Conservation (phyloP, 2,329 filamentous ascomycete species). For the Aspergillus udagawae region DNA sequence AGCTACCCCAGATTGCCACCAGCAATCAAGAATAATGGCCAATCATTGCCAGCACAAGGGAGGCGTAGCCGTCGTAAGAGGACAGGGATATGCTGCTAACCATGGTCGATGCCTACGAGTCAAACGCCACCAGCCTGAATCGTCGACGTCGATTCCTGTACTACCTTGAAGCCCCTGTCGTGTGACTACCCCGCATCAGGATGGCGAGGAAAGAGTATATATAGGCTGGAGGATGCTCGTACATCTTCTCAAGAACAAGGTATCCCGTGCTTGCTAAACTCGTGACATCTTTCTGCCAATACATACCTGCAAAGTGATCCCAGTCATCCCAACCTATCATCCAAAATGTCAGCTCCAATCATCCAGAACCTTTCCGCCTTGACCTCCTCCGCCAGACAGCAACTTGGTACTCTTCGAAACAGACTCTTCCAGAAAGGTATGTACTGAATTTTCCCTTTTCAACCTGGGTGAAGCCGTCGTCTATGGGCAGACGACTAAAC, state of each 20-base stretch:
- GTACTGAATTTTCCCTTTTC: neutral
- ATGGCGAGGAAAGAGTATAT: conserved; percentile 10
- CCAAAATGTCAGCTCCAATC: conserved; percentile 19
- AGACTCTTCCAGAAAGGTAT: conserved; percentile 18
- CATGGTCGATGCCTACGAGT: neutral
- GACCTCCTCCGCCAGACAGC: conserved; percentile 14
- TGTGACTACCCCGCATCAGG: conserved; percentile 21
- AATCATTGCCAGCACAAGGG: neutral
- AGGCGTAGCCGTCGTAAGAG: neutral
- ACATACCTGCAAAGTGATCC: neutral
- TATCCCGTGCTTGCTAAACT: neutral
- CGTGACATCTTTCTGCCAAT: neutral
- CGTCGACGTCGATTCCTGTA: neutral
- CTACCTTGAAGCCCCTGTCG: conserved; percentile 2
- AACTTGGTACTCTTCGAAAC: conserved; percentile 15
- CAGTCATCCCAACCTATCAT: neutral
- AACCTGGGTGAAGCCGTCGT: neutral
- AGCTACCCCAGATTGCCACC: neutral
- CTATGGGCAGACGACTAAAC: neutral
- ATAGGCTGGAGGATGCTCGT: conserved; percentile 14
- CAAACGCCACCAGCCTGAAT: neutral
- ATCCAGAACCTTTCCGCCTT: conserved; percentile 17
- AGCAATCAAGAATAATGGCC: neutral
- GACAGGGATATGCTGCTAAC: neutral
- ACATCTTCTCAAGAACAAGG: neutral